phyloP scores from a whole-genome alignment of 106 monocot species.

The Dendrobium officinale region DNA sequence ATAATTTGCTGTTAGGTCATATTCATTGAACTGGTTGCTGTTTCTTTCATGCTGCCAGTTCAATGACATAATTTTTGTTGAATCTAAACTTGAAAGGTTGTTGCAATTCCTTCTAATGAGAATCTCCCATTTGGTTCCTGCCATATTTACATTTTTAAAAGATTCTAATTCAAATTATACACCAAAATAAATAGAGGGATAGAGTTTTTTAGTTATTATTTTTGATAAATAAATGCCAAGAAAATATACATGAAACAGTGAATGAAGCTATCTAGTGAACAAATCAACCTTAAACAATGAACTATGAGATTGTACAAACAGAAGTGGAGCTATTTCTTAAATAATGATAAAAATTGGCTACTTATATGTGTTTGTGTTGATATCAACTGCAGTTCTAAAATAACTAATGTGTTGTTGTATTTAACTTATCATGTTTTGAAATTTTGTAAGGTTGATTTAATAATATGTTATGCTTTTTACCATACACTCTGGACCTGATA shows the following conservation, averaged over 20 bases:
- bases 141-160: not conserved
- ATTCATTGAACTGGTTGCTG: not conserved
- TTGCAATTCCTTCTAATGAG: too few relatives aligned
- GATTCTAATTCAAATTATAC: not conserved
- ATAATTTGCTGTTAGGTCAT: not conserved
- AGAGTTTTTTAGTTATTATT: not conserved
- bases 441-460: not conserved
- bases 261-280: not conserved
- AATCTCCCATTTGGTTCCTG: too few relatives aligned
- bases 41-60: not conserved
- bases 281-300: not conserved
- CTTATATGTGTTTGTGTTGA: not conserved
- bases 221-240: not conserved
- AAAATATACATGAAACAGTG: not conserved
- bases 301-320: not conserved
- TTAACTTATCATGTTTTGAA: not conserved
- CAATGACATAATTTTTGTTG: too few relatives aligned
- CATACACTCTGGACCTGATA: too few relatives aligned
- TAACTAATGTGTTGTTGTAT: not conserved
- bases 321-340: not conserved
- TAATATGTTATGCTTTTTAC: not conserved
- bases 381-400: not conserved
- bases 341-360: not conserved
- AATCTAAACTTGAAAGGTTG: too few relatives aligned
- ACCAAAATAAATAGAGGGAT: not conserved